These are phyloP conservation scores for Arthonia radiata DNA, from an alignment of 495 filamentous ascomycete genomes.

Conservation along the genomic window DNA sequence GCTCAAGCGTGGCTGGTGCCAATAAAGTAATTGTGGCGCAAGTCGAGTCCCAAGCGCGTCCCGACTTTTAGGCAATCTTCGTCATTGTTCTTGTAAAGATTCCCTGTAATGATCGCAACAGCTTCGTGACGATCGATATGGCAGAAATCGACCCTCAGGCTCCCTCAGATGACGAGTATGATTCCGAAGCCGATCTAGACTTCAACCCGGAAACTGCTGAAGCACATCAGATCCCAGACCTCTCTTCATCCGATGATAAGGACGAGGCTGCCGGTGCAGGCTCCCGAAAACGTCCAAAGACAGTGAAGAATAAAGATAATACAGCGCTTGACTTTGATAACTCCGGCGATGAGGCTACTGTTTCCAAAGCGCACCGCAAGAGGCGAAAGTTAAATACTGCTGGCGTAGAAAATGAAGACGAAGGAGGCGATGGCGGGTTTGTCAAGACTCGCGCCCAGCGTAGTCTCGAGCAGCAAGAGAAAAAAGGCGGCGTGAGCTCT, in stretches of 20 bases:
- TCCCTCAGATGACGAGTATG: conserved; percentile 1
- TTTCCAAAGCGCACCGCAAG: conserved; percentile 31
- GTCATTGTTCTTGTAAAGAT: no score
- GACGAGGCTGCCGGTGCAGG: neutral
- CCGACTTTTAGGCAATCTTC: no score
- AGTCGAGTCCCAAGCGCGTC: no score
- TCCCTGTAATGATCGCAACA: no score
- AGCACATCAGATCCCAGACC: no score
- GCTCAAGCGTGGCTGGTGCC: no score
- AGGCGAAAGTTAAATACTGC: conserved; percentile 19
- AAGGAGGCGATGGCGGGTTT: conserved; percentile 50
- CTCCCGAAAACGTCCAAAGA: neutral
- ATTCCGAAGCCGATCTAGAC: neutral
- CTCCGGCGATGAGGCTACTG: conserved; percentile 61
- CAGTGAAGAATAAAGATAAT: conserved; percentile 1
- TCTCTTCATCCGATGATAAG: no score
- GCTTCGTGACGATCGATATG: no score
- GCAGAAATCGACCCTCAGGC: no score
- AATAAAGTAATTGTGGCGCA: no score
- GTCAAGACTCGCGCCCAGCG: conserved; percentile 48
- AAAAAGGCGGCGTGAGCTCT: conserved; percentile 31
- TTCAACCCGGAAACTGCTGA: conserved; percentile 5
- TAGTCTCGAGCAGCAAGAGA: conserved; percentile 23
- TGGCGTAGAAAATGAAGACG: conserved; percentile 21
- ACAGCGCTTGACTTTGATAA: conserved; percentile 14